Conservation (phyloP, 768 basidiomycete species). For the Stropharia rugosoannulata region DNA sequence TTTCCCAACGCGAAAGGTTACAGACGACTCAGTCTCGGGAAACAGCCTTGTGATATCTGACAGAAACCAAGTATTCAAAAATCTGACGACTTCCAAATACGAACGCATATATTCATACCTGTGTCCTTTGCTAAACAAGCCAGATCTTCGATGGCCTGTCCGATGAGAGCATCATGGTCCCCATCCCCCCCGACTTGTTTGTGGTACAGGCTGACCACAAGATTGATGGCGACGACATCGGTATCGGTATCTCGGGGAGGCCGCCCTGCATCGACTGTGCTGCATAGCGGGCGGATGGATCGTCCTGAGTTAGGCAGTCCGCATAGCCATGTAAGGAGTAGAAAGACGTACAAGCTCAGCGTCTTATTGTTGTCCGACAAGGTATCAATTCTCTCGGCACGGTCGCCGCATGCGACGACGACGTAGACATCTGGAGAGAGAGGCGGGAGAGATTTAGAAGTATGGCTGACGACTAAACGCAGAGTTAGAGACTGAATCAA, state of each 20-base stretch:
- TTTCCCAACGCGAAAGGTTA: not conserved
- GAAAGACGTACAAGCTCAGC: not conserved
- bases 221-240: too few relatives aligned
- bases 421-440: not conserved
- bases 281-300: too few relatives aligned
- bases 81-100: not conserved
- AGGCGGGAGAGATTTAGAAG: too few relatives aligned
- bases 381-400: not conserved
- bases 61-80: not conserved
- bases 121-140: not conserved
- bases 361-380: not conserved
- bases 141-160: not conserved
- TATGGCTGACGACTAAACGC: too few relatives aligned
- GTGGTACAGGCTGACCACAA: not conserved
- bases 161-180: not conserved
- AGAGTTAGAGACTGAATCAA: too few relatives aligned
- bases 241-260: not conserved
- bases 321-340: not conserved
- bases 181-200: not conserved
- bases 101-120: not conserved
- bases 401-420: not conserved
- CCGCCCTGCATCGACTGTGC: not conserved
- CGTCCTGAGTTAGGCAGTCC: too few relatives aligned
- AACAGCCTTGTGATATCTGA: not conserved
- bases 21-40: not conserved